These are phyloP conservation scores for Thermothielavioides terrestris DNA, from an alignment of 495 filamentous ascomycete genomes.

Conservation along the genomic window DNA sequence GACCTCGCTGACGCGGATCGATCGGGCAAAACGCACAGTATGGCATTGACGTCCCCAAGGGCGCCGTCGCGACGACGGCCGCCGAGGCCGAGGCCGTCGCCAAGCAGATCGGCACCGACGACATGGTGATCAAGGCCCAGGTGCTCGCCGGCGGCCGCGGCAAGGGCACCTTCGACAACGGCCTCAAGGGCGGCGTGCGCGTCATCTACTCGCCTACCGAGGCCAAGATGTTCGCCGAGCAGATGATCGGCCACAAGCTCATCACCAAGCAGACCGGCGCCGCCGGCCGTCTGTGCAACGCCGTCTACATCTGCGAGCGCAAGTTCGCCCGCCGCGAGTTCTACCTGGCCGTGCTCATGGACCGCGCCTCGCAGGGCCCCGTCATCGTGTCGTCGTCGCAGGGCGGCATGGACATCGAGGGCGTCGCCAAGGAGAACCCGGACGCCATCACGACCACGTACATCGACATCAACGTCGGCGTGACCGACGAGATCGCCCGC, in stretches of 20 bases:
- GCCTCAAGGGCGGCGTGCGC: constrained; percentile 94
- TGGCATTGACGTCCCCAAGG: constrained; percentile 85
- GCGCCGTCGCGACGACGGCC: constrained; percentile 69
- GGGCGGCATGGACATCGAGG: constrained; percentile 98
- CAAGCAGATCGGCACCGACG: constrained; percentile 81
- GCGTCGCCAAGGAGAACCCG: constrained; percentile 93
- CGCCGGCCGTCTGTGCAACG: constrained; percentile 80
- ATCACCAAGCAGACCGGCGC: constrained; percentile 99
- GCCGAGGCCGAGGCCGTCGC: constrained; percentile 89
- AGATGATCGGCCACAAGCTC: constrained; percentile 99
- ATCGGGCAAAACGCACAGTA: constrained; percentile 48
- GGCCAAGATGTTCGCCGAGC: constrained; percentile 94
- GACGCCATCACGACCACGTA: constrained; percentile 88
- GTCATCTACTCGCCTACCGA: constrained; percentile 84
- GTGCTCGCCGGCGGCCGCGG: constrained; percentile 95
- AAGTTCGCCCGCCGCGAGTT: constrained; percentile 99
- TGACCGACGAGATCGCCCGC: constrained; percentile 88
- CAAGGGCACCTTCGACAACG: constrained; percentile 96
- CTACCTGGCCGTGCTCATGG: constrained; percentile 97
- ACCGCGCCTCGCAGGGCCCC: constrained; percentile 81
- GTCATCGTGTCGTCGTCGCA: constrained; percentile 97
- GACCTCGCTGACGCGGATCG: constrained; percentile 7
- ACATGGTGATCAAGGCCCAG: constrained; percentile 99
- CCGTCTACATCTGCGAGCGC: constrained; percentile 97
- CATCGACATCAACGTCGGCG: constrained; percentile 88